Base-by-base conservation (phyloP, 1,139 yeast genomes). In the Entelexis sorbosivorans region DNA sequence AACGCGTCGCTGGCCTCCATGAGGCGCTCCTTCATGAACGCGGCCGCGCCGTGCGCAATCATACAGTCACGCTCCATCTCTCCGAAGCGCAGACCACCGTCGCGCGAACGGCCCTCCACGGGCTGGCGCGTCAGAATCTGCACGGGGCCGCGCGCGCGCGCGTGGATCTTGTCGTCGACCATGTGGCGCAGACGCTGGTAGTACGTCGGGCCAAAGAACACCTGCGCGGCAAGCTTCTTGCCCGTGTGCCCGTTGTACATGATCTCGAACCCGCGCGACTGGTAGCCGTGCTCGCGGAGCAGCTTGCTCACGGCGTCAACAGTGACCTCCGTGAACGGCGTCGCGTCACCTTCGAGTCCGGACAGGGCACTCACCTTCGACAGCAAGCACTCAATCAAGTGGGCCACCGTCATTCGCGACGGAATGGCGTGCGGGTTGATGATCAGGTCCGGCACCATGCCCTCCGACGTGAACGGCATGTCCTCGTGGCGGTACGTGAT, bases 61-160 rank as follows among this genome's bases (percentile, higher is more conserved):
- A 93, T 91, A 83, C 98, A 91, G 75, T 93, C 98, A 75, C 98
- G 87, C 72, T 91, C 99, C 99, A 91, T 91, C 73, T 91, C 99
- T 66, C 99, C 99, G 78, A 91, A 93, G 71, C 99, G 88, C 68
- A 91, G 75, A 61, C 99, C 99, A 79, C 99, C 99, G 71, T 91
- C 98, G 73, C 98, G 80, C 24, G 97, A 89, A 72, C 98, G 81
- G 81, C 99, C 99, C 71, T 93, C 99, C 54, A 91, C 96, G 9
- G 99, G 99, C 69, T 91, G 99, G 71, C 98, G 83, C 7, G 99
- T 91, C 68, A 91, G 75, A 52, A 91, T 95, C 74, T 91, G 98
- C 56, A 91, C 95, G 13, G 99, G 98, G 52, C 99, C 99, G 74
- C 98, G 82, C 11, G 99, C 98, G 73, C 99, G 82, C 31, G 98